Evolutionary conservation across 345 rosid species (phyloP).

Genomic region (Syzygium oleosum): DNA sequence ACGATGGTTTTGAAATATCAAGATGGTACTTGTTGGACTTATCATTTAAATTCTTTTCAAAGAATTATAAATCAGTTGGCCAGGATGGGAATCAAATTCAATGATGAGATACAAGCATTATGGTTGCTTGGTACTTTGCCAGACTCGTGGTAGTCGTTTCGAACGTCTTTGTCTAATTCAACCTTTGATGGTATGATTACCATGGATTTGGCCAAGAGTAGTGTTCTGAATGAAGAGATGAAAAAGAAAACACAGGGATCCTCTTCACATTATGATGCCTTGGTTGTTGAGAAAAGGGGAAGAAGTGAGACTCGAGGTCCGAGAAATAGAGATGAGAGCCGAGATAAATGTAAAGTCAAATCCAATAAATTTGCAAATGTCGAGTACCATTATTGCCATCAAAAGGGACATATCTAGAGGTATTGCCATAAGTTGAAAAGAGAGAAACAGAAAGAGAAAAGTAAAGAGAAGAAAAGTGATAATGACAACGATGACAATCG

Average conservation of each 20-base stretch:
- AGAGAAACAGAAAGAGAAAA: not conserved
- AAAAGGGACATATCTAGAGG: not conserved
- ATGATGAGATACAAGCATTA: not conserved
- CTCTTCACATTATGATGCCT: not conserved
- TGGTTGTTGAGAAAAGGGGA: not conserved
- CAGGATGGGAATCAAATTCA: not conserved
- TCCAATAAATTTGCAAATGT: not conserved
- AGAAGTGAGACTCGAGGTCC: too few relatives aligned
- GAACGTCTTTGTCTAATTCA: too few relatives aligned
- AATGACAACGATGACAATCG: not conserved
- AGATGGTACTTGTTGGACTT: not conserved
- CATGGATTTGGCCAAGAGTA: too few relatives aligned
- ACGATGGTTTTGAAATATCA: not conserved
- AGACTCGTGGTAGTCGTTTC: too few relatives aligned
- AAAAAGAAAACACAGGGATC: not conserved
- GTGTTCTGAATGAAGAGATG: not conserved
- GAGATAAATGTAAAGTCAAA: not conserved
- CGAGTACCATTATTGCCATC: not conserved
- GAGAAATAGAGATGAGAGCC: not conserved
- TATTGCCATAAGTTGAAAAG: not conserved
- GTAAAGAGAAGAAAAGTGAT: not conserved
- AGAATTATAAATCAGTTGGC: not conserved
- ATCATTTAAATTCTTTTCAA: too few relatives aligned
- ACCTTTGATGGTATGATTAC: too few relatives aligned
- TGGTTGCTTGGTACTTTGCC: too few relatives aligned